Evolutionary conservation across 805 yeast genomes (phyloP), one percentile per base, ranked within the genome.

Genomic region (Saccharomycopsis sp.): DNA sequence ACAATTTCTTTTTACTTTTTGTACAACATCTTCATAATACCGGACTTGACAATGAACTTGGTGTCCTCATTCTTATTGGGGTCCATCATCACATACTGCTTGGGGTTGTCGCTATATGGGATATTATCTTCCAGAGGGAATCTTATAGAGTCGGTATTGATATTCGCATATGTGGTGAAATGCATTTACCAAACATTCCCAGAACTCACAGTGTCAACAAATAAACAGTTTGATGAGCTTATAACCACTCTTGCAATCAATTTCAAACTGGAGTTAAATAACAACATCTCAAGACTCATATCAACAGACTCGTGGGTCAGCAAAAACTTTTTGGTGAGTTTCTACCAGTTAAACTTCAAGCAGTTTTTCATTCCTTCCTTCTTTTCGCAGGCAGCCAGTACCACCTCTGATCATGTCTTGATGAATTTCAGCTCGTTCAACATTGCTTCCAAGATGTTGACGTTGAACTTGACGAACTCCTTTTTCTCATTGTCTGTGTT

Each of bases 141-240:
- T n/a, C 78, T 89, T n/a, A 71, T 88, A 38, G 98, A 92, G 60
- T 73, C 87, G 23, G 81, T 95, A 9, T 62, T 89, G 43, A 68
- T 92, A 53, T 78, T 87, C 56, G 89, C 94, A 6, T 92, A 92
- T 60, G 79, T 89, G 47, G 95, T 92, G 21, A 82, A 94, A 56
- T 86, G 95, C 53, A 76, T 88, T 47, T 92, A 92, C 59, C 94
- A 88, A 56, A 77, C 95, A 3, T 86, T 89, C 53, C 96, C 97
- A 1, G 87, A 83, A 51, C 69, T 89, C 48, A 80, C 88, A 5
- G 73, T 75, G 40, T 64, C 63, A 22, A 70, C 72, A 0, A 64
- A 68, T 22, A 59, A 57, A 29, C 72, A 67, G 51, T 61, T 68
- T 38, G 53, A 63, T 21, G 56, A 58, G n/a, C 42, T 64, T 23